Base-by-base conservation (phyloP, 306 rosid genomes). In the Cajanus cajan region DNA sequence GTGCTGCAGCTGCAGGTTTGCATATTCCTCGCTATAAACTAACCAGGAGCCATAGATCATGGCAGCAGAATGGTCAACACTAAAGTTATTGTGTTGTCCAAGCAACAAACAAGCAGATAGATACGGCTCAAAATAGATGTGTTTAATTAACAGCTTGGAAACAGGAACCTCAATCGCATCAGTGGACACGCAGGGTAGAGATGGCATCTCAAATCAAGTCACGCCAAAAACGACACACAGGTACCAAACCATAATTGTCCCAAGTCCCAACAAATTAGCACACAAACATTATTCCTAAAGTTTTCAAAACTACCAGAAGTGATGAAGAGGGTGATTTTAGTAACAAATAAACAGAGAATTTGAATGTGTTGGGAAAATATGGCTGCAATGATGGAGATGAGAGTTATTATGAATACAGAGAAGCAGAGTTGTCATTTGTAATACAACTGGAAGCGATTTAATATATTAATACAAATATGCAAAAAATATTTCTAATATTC, bases 201-300 rank as follows among this genome's bases (percentile, higher is more conserved):
- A 47, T 67, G 61, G 62, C 19, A 69, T 45, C 77, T 48, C 73
- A 73, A 73, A 65, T 54, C 8, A 45, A 19, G 59, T 47, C 68
- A 83, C 16, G 22, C 51, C 70, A 77, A 54, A 52, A 61, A 55
- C 16, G 8, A 15, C 12, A 70, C 19, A 52, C 10, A 1, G 4
- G 28, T 16, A 65, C 21, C 31, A 34, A 71, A 61, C 47, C 39
- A 66, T 55, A 45, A 22, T 44, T 14, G 40, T 14, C 71, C 50
- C 28, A 10, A 52, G 40, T 14, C 65, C 50, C 28, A 10, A 52
- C 8, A 33, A 45, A 73, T 14, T 40, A 25, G 36, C 51, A 37
- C 6, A 8, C 16, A 41, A 68, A 0, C 62, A 28, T 62, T 55
- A 39, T 33, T 74, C 43, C 50, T 19, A 48, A 16, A 67, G 43